Conservation (phyloP, 768 basidiomycete species). For the Gymnopilus junonius region DNA sequence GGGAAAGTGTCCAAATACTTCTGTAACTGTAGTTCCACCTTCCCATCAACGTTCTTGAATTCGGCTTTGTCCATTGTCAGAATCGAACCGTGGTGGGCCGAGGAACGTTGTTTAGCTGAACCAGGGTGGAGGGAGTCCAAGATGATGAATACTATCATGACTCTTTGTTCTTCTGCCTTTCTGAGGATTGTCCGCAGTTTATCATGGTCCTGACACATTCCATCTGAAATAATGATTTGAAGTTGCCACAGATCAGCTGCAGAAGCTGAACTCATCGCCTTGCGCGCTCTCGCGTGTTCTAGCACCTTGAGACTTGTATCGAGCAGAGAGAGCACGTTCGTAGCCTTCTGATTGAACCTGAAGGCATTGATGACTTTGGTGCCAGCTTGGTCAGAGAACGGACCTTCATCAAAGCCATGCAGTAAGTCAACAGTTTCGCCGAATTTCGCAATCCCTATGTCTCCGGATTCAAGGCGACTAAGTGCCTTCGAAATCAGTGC, state of each 20-base stretch:
- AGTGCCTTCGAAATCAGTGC: slow-evolving; percentile 91
- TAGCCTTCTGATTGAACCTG: slow-evolving; percentile 87
- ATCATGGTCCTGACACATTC: slow-evolving; percentile 97
- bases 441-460: slow-evolving; percentile 89
- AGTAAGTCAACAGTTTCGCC: slow-evolving; percentile 88
- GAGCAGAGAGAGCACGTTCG: slow-evolving; percentile 83
- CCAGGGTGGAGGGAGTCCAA: slow-evolving; percentile 80
- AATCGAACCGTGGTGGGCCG: slow-evolving; percentile 69
- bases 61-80: slow-evolving; percentile 91
- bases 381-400: slow-evolving; percentile 82
- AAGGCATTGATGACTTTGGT: slow-evolving; percentile 83
- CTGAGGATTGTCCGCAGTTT: slow-evolving; percentile 78
- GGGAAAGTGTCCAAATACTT: slow-evolving; percentile 97
- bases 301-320: slow-evolving; percentile 78
- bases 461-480: slow-evolving; percentile 92
- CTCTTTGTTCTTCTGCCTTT: slow-evolving; percentile 84
- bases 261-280: slow-evolving; percentile 60
- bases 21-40: slow-evolving; percentile 85
- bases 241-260: slow-evolving; percentile 94
- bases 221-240: slow-evolving; percentile 97
- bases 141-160: slow-evolving; percentile 97
- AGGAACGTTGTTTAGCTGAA: slow-evolving; percentile 20
- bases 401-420: slow-evolving; percentile 83
- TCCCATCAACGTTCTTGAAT: slow-evolving; percentile 79
- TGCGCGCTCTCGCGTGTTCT: slow-evolving; percentile 75